These are phyloP conservation scores for Xenoacremonium recifei DNA, from an alignment of 2,329 filamentous ascomycete genomes.

Conservation along the genomic window DNA sequence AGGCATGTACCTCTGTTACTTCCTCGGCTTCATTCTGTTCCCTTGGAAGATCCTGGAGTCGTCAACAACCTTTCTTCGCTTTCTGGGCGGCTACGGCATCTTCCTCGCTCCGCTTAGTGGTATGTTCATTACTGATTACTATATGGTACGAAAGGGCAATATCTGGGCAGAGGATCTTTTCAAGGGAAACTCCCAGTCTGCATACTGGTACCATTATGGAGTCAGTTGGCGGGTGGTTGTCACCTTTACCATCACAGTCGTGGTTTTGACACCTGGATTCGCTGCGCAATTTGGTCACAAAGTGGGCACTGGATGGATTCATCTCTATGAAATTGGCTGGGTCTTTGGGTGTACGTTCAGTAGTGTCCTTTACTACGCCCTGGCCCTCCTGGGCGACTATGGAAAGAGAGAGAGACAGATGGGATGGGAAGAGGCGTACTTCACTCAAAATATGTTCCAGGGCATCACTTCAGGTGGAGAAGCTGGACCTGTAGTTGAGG, in stretches of 20 bases:
- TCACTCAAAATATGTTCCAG: no score
- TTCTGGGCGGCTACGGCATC: conserved; percentile 26
- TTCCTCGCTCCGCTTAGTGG: conserved; percentile 26
- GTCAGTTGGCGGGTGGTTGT: conserved; percentile 28
- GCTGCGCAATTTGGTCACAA: conserved; percentile 26
- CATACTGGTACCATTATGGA: conserved; percentile 33
- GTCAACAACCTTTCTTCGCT: conserved; percentile 21
- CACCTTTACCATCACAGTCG: conserved; percentile 24
- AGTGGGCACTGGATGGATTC: no score
- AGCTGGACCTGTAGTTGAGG: no score
- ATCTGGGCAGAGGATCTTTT: conserved; percentile 31
- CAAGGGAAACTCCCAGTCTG: conserved; percentile 20
- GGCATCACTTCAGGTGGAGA: no score
- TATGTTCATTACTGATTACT: conserved; percentile 36
- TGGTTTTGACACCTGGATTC: conserved; percentile 25
- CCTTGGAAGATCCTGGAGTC: conserved; percentile 31
- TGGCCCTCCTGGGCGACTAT: no score
- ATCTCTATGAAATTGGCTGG: no score
- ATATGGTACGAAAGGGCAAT: conserved; percentile 27
- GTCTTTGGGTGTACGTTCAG: no score
- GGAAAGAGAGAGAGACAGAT: no score
- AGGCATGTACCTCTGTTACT: conserved; percentile 30
- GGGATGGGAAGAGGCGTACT: no score
- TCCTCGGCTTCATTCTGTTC: conserved; percentile 28
- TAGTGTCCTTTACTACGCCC: no score